These are phyloP conservation scores for Tricholomella constricta DNA, from an alignment of 768 basidiomycete genomes.

Conservation along the genomic window DNA sequence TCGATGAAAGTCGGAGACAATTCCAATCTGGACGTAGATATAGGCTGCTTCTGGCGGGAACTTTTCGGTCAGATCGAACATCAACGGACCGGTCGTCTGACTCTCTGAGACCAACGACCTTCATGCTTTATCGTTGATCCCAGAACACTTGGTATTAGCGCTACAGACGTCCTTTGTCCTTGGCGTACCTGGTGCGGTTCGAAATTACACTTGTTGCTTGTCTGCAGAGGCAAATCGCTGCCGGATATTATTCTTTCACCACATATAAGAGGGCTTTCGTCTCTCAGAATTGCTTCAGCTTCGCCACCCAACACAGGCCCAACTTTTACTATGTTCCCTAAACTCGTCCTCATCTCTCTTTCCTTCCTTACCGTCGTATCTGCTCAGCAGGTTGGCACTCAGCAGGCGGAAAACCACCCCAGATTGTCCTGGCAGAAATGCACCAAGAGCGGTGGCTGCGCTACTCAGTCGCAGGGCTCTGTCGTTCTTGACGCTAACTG, in stretches of 20 bases:
- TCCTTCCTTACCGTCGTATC: too few relatives aligned
- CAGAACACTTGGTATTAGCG: neutral
- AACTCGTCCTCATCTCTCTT: constrained; percentile 26
- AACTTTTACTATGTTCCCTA: constrained; percentile 20
- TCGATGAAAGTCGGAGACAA: too few relatives aligned
- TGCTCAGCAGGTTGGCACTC: too few relatives aligned
- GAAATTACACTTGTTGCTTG: neutral
- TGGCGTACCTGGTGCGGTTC: neutral
- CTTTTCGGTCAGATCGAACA: constrained; percentile 4
- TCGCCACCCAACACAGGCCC: constrained; percentile 1
- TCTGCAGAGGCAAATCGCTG: neutral
- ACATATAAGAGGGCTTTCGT: neutral
- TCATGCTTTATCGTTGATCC: neutral
- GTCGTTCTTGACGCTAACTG: constrained; percentile 59
- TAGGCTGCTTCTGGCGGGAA: neutral
- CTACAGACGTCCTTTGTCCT: neutral
- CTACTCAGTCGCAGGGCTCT: constrained; percentile 28
- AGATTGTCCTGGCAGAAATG: too few relatives aligned
- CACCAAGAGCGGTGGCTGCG: constrained; percentile 42
- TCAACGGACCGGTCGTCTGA: neutral
- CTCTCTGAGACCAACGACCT: neutral
- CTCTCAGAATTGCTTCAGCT: neutral
- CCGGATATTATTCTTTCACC: constrained; percentile 5
- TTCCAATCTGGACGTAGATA: neutral
- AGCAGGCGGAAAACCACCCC: too few relatives aligned